Percentiles rank a stretch among this genome's conserved stretches.
Evolutionary conservation across 805 yeast genomes (phyloP).

Genomic region (Wickerhamiella nectarea): DNA sequence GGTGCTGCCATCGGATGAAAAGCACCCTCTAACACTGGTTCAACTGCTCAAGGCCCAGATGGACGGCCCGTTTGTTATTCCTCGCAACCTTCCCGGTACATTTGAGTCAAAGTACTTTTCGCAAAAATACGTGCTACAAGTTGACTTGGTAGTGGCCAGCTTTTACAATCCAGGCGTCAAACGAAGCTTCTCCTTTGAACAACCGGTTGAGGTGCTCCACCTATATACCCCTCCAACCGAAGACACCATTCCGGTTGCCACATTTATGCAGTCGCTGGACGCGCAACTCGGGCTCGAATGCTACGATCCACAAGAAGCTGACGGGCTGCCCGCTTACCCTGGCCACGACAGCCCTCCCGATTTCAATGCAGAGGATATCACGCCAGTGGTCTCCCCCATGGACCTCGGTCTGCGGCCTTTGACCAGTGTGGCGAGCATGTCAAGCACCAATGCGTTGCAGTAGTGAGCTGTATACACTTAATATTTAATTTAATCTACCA

Average conservation of each 20-base stretch:
- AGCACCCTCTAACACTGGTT: background rate
- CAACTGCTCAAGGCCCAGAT: slow-evolving; percentile 6
- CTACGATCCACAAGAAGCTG: background rate
- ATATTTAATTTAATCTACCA: background rate
- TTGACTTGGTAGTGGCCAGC: slow-evolving; percentile 1
- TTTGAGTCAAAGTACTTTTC: slow-evolving; percentile 4
- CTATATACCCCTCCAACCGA: slow-evolving; percentile 1
- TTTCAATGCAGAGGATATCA: slow-evolving; percentile 2
- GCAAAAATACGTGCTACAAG: slow-evolving; percentile 5
- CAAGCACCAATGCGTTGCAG: background rate
- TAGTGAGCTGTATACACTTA: background rate
- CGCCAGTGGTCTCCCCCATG: background rate
- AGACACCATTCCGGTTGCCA: background rate
- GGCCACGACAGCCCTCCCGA: slow-evolving; percentile 3
- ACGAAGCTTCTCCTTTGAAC: background rate
- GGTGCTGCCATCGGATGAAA: background rate
- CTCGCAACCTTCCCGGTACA: slow-evolving; percentile 3
- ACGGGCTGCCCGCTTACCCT: slow-evolving; percentile 7
- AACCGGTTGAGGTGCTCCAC: slow-evolving; percentile 8
- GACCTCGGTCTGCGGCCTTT: background rate
- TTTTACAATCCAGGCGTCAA: background rate
- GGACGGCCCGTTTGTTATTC: background rate
- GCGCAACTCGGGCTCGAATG: slow-evolving; percentile 1
- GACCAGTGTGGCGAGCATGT: background rate
- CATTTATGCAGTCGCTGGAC: background rate